Base-by-base conservation (phyloP, 2,329 filamentous ascomycete species). In the Scedosporium aurantiacum region DNA sequence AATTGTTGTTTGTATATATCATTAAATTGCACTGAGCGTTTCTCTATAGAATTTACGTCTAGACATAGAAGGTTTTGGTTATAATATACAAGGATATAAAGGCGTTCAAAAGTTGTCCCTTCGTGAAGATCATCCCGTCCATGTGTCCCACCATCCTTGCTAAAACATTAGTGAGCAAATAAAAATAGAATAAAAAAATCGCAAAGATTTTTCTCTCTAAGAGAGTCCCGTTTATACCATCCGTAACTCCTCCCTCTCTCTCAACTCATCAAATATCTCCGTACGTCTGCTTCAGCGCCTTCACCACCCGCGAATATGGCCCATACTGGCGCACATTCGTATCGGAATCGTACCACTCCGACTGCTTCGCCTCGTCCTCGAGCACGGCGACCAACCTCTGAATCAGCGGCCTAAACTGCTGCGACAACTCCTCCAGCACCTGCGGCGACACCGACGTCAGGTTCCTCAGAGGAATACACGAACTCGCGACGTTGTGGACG, bases 301-400 rank as follows among this genome's bases (percentile, higher is more conserved):
- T 55, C 40, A 50, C 58, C 18, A 60, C 58, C 16, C 47, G 27
- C 1, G 58, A 60, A 41, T 50, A 60, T 4, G 58, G 58, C 14
- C 58, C 58, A 27, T 54, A 60, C n/a, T 60, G 58, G 2, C 58
- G 27, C 28, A 60, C 58, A 14, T 60, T 60, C 7, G 58, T 60
- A 60, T 60, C 58, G 2, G 47, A n/a, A 25, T 60, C 58, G 40
- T 60, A 60, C 58, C 58, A 60, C 27, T 60, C 58, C 18, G 43
- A 60, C 47, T 60, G 14, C 47, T 43, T 60, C 3, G 28, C 58
- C 28, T 60, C 47, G 10, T 40, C 27, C 47, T 60, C 58, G 2
- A 60, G 58, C 12, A 60, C 47, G 2, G n/a, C 10, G 18, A 60
- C 54, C 18, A 60, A 16, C 28, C 47, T 27, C 10, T 27, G 45